These are phyloP conservation scores for Tephrocybe rancida DNA, from an alignment of 768 basidiomycete genomes.

Conservation along the genomic window DNA sequence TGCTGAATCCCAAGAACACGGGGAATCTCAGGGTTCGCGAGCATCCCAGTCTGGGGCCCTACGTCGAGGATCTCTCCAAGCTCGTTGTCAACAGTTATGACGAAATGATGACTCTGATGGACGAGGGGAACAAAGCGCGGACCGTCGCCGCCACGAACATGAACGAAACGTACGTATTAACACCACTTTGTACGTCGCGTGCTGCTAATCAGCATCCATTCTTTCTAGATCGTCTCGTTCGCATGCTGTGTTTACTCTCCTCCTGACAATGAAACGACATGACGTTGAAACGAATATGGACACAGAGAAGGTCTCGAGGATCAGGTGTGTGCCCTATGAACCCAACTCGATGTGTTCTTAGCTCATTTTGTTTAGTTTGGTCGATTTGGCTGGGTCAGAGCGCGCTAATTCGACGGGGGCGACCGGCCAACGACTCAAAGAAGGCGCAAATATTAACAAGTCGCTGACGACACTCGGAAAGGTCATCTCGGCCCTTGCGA, in stretches of 20 bases:
- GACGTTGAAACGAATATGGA: slow-evolving; percentile 85
- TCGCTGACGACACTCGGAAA: slow-evolving; percentile 97
- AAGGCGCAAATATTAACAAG: slow-evolving; percentile 99
- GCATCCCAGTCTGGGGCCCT: slow-evolving; percentile 95
- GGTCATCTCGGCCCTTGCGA: slow-evolving; percentile 90
- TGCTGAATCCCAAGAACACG: slow-evolving; percentile 96
- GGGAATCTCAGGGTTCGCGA: slow-evolving; percentile 97
- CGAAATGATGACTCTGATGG: slow-evolving; percentile 99
- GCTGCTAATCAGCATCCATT: slow-evolving; percentile 8
- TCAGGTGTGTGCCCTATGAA: slow-evolving; percentile 56
- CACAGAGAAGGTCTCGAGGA: slow-evolving; percentile 98
- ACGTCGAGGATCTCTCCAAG: slow-evolving; percentile 96
- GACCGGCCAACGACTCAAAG: slow-evolving; percentile 93
- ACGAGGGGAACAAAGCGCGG: slow-evolving; percentile 98
- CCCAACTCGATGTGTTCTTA: slow-evolving; percentile 4
- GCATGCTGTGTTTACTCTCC: slow-evolving; percentile 96
- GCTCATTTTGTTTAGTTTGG: slow-evolving; percentile 54
- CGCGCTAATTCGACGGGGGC: slow-evolving; percentile 98
- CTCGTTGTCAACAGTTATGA: slow-evolving; percentile 89
- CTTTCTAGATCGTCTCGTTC: slow-evolving; percentile 83
- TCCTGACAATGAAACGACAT: slow-evolving; percentile 90
- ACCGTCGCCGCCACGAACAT: slow-evolving; percentile 99
- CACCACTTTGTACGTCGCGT: slow-evolving; percentile 2
- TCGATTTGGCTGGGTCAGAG: slow-evolving; percentile 97
- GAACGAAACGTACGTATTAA: slow-evolving; percentile 86